Evolutionary conservation across 1,284 basidiomycete genomes (phyloP).

Genomic region (Amylostereum areolatum): DNA sequence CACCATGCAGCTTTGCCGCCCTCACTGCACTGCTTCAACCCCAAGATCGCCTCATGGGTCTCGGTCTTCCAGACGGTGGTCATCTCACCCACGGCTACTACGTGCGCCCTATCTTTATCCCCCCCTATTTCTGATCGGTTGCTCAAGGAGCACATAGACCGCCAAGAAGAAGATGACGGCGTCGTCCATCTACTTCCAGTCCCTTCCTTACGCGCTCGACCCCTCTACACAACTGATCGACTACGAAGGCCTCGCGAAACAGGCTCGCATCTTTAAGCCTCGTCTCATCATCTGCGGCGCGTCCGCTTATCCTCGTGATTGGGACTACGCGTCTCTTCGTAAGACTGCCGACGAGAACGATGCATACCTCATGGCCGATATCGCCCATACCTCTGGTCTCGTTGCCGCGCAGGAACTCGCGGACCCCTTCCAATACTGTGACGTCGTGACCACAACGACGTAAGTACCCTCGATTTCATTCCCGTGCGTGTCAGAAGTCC

Average conservation of each 20-base stretch:
- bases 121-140: constrained; percentile 12
- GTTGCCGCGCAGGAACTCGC: constrained; percentile 91
- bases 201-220: constrained; percentile 90
- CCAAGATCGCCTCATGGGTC: constrained; percentile 98
- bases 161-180: constrained; percentile 99
- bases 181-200: constrained; percentile 99
- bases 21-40: constrained; percentile 96
- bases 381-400: constrained; percentile 96
- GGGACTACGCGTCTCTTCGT: constrained; percentile 87
- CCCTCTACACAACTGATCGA: constrained; percentile 87
- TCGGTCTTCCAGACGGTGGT: constrained; percentile 96
- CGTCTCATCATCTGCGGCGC: constrained; percentile 96
- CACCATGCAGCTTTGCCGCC: constrained; percentile 86
- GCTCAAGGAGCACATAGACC: constrained; percentile 57
- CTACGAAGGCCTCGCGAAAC: constrained; percentile 78
- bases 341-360: constrained; percentile 85
- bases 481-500: constrained; percentile 2
- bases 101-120: constrained; percentile 34
- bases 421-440: constrained; percentile 95
- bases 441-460: constrained; percentile 96
- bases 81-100: constrained; percentile 99
- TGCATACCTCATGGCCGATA: constrained; percentile 92
- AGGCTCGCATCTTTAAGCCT: constrained; percentile 97
- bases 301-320: constrained; percentile 97
- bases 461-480: constrained; percentile 29